Evolutionary conservation across 805 yeast genomes (phyloP).

Genomic region (Priceomyces haplophilus): DNA sequence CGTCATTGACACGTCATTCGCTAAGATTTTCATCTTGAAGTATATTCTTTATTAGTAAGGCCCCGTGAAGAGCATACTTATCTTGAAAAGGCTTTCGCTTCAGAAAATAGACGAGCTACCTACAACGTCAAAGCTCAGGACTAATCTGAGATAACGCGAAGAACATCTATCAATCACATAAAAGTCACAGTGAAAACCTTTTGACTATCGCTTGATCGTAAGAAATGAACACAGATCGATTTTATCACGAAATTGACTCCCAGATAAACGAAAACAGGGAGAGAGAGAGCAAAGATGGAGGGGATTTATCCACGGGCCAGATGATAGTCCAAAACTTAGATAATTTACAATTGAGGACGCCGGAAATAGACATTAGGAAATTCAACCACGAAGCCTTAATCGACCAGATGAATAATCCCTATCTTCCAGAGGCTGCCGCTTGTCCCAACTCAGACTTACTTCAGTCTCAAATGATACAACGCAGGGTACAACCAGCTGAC

Average conservation of each 20-base stretch:
- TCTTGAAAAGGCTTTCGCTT: no score
- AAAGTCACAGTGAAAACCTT: no score
- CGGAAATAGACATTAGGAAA: constrained; percentile 1
- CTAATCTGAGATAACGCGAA: no score
- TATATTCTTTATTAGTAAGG: no score
- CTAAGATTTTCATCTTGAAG: not conserved
- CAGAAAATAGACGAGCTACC: no score
- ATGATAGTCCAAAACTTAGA: not conserved
- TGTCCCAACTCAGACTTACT: constrained; percentile 5
- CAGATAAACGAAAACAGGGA: not conserved
- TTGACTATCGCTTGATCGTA: not conserved
- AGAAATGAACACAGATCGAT: not conserved
- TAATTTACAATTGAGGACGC: constrained; percentile 2
- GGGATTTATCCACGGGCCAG: not conserved
- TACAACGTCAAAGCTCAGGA: no score
- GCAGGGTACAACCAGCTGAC: not conserved
- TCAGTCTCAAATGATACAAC: constrained; percentile 1
- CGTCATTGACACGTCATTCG: not conserved
- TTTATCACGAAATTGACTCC: not conserved
- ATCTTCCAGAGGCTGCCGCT: constrained; percentile 7
- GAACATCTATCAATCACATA: no score
- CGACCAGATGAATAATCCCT: constrained; percentile 4
- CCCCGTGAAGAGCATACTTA: no score
- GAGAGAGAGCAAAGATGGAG: not conserved
- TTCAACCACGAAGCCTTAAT: constrained; percentile 2